These are phyloP conservation scores for Diatrype stigma DNA, from an alignment of 2,329 filamentous ascomycete species.

Conservation along the genomic window DNA sequence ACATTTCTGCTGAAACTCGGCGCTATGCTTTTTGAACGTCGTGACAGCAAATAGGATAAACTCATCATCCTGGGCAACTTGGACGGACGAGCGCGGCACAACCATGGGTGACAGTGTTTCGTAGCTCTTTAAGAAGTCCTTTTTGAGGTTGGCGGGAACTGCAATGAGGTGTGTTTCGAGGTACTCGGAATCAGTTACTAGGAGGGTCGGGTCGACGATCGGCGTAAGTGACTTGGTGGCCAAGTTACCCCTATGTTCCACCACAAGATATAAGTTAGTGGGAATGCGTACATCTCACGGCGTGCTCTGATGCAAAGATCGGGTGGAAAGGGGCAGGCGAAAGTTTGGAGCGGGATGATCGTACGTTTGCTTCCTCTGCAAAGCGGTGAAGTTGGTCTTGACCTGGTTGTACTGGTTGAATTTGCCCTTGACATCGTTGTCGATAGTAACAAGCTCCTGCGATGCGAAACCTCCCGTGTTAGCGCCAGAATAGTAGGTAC, in stretches of 20 bases:
- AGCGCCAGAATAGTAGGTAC: constrained; percentile 2
- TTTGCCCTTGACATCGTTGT: constrained; percentile 94
- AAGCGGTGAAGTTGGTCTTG: constrained; percentile 75
- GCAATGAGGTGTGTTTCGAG: constrained; percentile 93
- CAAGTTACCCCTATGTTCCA: constrained; percentile 71
- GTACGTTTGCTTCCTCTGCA: constrained; percentile 86
- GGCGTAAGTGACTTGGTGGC: constrained; percentile 90
- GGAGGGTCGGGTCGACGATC: constrained; percentile 73
- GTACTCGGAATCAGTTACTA: constrained; percentile 90
- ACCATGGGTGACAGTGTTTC: constrained; percentile 89
- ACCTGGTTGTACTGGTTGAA: constrained; percentile 91
- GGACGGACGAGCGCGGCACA: constrained; percentile 78
- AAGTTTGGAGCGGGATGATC: constrained; percentile 20
- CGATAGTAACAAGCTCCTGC: constrained; percentile 83
- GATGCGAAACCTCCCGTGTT: constrained; percentile 2
- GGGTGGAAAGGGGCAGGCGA: neutral
- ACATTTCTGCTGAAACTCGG: constrained; percentile 87
- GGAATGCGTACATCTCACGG: neutral
- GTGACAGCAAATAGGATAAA: constrained; percentile 86
- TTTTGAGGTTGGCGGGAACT: constrained; percentile 73
- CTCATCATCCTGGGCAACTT: constrained; percentile 83
- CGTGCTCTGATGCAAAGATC: neutral
- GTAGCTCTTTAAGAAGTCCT: constrained; percentile 86
- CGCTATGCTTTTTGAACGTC: constrained; percentile 85
- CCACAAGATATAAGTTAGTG: constrained; percentile 11